A percentile compares a stretch with the other conserved stretches of the same genome.
These are phyloP conservation scores for Atalantia buxifolia DNA, from an alignment of 345 rosid species.

Conservation along the genomic window DNA sequence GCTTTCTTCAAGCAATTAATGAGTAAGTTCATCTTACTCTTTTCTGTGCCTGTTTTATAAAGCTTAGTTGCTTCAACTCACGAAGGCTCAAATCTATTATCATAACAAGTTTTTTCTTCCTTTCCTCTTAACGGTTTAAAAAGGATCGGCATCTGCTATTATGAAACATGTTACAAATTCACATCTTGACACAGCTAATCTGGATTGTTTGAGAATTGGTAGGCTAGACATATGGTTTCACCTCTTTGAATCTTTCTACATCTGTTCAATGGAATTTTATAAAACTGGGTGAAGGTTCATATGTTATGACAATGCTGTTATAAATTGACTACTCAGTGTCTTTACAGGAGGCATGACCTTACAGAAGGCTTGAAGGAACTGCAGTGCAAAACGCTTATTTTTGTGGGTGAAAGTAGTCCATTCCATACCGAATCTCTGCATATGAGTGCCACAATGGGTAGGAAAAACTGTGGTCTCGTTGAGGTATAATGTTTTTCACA, in stretches of 20 bases:
- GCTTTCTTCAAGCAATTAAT: constrained; percentile 61
- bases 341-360: constrained; percentile 56
- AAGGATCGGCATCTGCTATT: not conserved
- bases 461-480: constrained; percentile 42
- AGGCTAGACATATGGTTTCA: not conserved
- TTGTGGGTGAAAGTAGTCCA: constrained; percentile 59
- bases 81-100: not conserved
- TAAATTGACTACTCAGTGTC: constrained; percentile 7
- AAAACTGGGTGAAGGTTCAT: not conserved
- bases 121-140: not conserved
- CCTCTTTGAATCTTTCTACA: not conserved
- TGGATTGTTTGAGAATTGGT: not conserved
- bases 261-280: not conserved
- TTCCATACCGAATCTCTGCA: constrained; percentile 46
- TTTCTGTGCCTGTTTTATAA: not conserved
- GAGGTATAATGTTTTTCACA: constrained; percentile 34
- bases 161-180: not conserved
- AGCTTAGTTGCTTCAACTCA: not conserved
- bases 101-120: not conserved
- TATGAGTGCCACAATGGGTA: constrained; percentile 49
- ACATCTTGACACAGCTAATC: not conserved
- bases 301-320: constrained; percentile 1
- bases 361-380: constrained; percentile 45
- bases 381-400: constrained; percentile 49
- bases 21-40: constrained; percentile 27